These are phyloP conservation scores for Apodospora peruviana DNA, from an alignment of 495 filamentous ascomycete species.

Conservation along the genomic window DNA sequence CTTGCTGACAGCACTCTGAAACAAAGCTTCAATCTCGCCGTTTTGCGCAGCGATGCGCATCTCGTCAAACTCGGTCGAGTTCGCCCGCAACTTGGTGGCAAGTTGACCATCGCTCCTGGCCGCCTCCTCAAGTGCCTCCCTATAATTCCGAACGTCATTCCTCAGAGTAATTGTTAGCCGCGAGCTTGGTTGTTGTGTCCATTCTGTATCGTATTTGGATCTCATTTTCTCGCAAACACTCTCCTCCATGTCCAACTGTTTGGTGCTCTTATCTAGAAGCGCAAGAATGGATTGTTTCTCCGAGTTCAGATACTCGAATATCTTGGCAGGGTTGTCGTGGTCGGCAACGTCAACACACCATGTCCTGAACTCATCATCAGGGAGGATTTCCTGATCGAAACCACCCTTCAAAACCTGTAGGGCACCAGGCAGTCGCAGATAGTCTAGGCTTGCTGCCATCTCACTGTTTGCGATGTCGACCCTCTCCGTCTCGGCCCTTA, in stretches of 20 bases:
- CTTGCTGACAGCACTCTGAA: constrained; percentile 71
- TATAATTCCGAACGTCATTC: constrained; percentile 79
- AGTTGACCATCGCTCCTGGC: constrained; percentile 82
- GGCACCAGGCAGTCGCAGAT: constrained; percentile 82
- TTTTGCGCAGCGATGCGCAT: constrained; percentile 87
- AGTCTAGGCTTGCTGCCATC: constrained; percentile 93
- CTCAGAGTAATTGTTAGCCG: constrained; percentile 81
- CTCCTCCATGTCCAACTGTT: constrained; percentile 91
- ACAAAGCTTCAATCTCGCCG: constrained; percentile 83
- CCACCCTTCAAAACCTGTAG: constrained; percentile 90
- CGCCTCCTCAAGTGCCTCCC: constrained; percentile 83
- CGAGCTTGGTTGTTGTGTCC: constrained; percentile 94
- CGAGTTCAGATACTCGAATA: constrained; percentile 70
- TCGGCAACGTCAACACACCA: constrained; percentile 92
- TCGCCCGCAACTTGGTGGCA: constrained; percentile 73
- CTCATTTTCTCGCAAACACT: constrained; percentile 99
- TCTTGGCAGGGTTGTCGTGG: constrained; percentile 63
- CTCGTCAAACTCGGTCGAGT: constrained; percentile 85
- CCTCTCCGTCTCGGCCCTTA: constrained; percentile 87
- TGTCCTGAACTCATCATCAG: constrained; percentile 82
- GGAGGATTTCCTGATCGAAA: constrained; percentile 80
- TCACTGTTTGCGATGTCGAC: constrained; percentile 88
- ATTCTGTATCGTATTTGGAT: constrained; percentile 91
- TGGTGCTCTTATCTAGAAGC: constrained; percentile 70
- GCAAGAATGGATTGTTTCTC: constrained; percentile 69